phyloP scores from a whole-genome alignment of 1,139 yeast species.

The Pichia sp. region DNA sequence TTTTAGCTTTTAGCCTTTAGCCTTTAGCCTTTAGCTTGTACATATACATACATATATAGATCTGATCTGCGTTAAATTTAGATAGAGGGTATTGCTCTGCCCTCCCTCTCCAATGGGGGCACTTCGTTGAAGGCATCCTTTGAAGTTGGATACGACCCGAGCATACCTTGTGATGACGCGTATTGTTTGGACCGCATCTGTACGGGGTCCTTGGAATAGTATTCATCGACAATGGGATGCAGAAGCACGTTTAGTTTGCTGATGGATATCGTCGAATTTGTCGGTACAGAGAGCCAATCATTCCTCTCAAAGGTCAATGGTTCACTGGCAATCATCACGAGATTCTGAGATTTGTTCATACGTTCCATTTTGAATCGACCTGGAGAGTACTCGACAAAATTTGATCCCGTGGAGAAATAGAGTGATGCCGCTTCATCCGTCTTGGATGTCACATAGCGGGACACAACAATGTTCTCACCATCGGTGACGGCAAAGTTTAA shows the following conservation, averaged over 20 bases:
- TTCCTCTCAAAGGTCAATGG: conserved; percentile 94
- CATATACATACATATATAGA: background rate
- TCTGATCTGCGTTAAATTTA: background rate
- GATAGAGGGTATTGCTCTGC: conserved; percentile 35
- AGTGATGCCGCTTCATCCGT: conserved; percentile 95
- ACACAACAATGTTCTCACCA: conserved; percentile 81
- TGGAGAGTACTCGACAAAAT: conserved; percentile 83
- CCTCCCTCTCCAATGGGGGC: conserved; percentile 86
- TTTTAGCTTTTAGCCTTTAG: too few species aligned
- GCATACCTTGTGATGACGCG: conserved; percentile 87
- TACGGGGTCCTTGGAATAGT: conserved; percentile 65
- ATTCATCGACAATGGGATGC: conserved; percentile 90
- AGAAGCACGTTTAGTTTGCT: conserved; percentile 78
- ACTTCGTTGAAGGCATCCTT: conserved; percentile 45
- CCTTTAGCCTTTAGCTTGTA: too few species aligned
- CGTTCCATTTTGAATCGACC: conserved; percentile 93
- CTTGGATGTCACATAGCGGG: conserved; percentile 80
- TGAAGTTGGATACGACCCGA: conserved; percentile 64
- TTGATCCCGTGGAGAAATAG: conserved; percentile 90
- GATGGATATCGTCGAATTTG: conserved; percentile 81
- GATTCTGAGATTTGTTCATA: conserved; percentile 84
- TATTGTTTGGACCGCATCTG: conserved; percentile 67
- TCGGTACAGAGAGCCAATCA: conserved; percentile 96
- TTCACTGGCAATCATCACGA: conserved; percentile 94
- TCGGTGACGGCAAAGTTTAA: conserved; percentile 94